Evolutionary conservation across 331 rosid species (phyloP), one percentile per base, ranked within the genome.

Genomic region (Malus hybrid): DNA sequence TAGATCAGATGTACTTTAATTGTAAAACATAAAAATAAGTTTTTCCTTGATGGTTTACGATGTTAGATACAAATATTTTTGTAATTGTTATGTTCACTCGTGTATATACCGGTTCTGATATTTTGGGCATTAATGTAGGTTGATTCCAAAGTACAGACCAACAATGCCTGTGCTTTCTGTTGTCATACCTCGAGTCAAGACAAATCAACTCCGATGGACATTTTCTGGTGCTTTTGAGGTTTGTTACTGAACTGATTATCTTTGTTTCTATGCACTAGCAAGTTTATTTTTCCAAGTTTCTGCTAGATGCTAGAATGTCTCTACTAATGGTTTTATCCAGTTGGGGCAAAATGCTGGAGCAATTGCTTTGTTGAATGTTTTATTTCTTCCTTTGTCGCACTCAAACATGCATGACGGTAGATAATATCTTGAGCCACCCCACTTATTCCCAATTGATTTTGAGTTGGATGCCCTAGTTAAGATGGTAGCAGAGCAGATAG

Each of bases 141-240:
- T 69, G 69, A 78, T 62, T 44, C 67, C 84, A 12, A 85, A 83
- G 80, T 83, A 79, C 60, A 75, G 83, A 69, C 85, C 81, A 57
- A 79, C 80, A 72, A 84, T 79, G 85, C 86, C 87, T 0, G 88
- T 85, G 19, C 67, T 85, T 66, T 85, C 88, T 29, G 83, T 85
- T 44, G 85, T 85, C 67, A 73, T 85, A 55, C 88, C 88, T 61
- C 68, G 82, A 65, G 77, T 85, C 57, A 72, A 81, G 77, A 81
- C 88, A 67, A 73, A 85, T 70, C 83, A 85, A 73, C 73, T 85
- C 18, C 80, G 74, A 28, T 85, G 88, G 88, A 80, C 77, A 67
- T 71, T 81, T 59, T 50, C 81, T 54, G 88, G 88, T 10, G 83
- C 85, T 56, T 81, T 75, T 81, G 85, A 81, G 86, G 86, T 83